Conservation (phyloP, 768 basidiomycete genomes). For the Coprinopsis strossmayeri region DNA sequence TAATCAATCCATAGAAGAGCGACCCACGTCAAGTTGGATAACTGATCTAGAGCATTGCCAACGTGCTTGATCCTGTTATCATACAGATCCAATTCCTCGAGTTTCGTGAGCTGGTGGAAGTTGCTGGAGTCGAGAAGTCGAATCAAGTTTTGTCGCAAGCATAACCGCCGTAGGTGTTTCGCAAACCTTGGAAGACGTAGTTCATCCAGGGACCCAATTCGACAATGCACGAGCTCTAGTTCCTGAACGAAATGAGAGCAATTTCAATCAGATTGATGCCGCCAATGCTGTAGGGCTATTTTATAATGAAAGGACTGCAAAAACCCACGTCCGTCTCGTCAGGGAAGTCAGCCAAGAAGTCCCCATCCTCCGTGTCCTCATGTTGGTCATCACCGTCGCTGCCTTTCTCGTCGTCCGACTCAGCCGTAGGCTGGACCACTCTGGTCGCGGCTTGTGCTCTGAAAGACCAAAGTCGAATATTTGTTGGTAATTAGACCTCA, state of each 20-base stretch:
- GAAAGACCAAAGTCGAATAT: neutral
- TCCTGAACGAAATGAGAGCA: conserved; percentile 55
- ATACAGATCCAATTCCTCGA: conserved; percentile 93
- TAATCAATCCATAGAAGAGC: neutral
- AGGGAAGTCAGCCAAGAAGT: conserved; percentile 72
- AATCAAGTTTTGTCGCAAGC: conserved; percentile 84
- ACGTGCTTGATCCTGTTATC: conserved; percentile 87
- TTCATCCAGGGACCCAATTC: conserved; percentile 59
- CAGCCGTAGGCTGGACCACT: conserved; percentile 35
- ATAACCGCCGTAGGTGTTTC: conserved; percentile 60
- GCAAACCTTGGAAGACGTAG: conserved; percentile 75
- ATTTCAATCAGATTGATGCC: neutral
- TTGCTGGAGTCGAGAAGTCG: conserved; percentile 64
- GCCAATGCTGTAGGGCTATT: conserved; percentile 12
- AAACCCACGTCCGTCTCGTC: conserved; percentile 73
- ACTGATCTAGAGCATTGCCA: conserved; percentile 55
- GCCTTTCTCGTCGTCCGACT: conserved; percentile 29
- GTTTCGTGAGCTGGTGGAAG: conserved; percentile 54
- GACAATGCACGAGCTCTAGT: conserved; percentile 77
- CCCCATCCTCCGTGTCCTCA: conserved; percentile 49
- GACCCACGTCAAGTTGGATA: conserved; percentile 52
- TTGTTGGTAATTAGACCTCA: neutral
- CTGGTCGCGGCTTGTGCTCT: conserved; percentile 24
- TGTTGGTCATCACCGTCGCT: conserved; percentile 41
- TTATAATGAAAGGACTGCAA: neutral